Evolutionary conservation across 805 yeast species (phyloP).

Genomic region (Lipomyces yamadae): DNA sequence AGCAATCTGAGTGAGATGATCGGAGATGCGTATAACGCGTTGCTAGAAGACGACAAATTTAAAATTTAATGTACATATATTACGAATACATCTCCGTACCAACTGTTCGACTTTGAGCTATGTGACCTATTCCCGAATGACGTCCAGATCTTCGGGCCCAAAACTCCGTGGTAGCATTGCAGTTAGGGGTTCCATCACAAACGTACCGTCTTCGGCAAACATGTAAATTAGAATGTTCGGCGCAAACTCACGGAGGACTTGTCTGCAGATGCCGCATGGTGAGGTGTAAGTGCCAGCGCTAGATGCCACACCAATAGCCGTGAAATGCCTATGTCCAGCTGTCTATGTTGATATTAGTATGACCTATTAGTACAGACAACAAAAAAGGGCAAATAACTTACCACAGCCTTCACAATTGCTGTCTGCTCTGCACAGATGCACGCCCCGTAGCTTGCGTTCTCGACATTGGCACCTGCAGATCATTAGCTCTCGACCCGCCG

Average conservation of each 20-base stretch:
- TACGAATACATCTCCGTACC: background rate
- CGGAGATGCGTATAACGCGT: conserved; percentile 61
- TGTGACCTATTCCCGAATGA: conserved; percentile 11
- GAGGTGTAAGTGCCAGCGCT: conserved; percentile 63
- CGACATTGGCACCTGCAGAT: conserved; percentile 79
- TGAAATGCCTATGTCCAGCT: conserved; percentile 48
- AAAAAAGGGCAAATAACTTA: conserved; percentile 35
- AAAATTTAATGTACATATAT: conserved; percentile 18
- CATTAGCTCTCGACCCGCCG: background rate
- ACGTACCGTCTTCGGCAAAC: conserved; percentile 61
- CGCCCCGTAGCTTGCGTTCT: conserved; percentile 88
- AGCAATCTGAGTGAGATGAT: conserved; percentile 75
- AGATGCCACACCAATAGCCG: conserved; percentile 70
- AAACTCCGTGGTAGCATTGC: conserved; percentile 80
- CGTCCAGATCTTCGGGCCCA: conserved; percentile 71
- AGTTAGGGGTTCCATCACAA: conserved; percentile 51
- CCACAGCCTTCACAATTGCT: conserved; percentile 62
- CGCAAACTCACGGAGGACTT: conserved; percentile 82
- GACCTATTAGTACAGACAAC: background rate
- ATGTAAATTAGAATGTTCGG: conserved; percentile 64
- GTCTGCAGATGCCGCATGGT: conserved; percentile 96
- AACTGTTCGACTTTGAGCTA: too few species aligned
- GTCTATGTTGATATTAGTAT: conserved; percentile 22
- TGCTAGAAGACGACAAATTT: conserved; percentile 44
- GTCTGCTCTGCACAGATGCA: conserved; percentile 78